Evolutionary conservation across 257 asterid genomes (phyloP), one percentile per base, ranked within the genome.

Genomic region (Mitragyna speciosa): DNA sequence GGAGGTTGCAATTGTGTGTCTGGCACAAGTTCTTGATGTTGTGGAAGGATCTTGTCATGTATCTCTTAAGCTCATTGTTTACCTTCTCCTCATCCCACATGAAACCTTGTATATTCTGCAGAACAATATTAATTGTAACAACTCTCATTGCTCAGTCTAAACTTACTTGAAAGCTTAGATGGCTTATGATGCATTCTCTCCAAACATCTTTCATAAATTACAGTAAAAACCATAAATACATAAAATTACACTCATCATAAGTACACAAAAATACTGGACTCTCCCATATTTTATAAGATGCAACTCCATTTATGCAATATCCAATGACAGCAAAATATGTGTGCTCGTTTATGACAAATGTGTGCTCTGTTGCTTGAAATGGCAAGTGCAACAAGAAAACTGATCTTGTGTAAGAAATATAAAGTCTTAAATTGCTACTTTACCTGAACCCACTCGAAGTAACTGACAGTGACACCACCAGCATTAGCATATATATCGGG

Each of bases 371-470:
- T 19, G 39, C 54, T 75, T 56, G 17, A 52, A 20, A 74, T 56
- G 56, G 7, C 14, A 54, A n/a, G 47, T 52, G 52, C 36, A 12
- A 77, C 75, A 67, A 30, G 10, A 54, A 17, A 9, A 20, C 31
- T 7, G 59, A 33, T 6, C 12, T 58, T n/a, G 54, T 0, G 47
- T 17, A 67, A 76, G 28, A 76, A 41, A 59, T 12, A 22, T n/a
- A 61, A 47, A 31, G 16, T 61, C 45, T 59, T 26, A 61, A 15
- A 59, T 28, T 75, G 43, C 43, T 8, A 61, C 19, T 8, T 56
- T 88, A 94, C 97, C 98, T 94, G 98, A 79, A 94, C 98, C 97
- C 98, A 94, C 85, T 92, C 98, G 47, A 94, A 94, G 76, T 94
- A 94, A 81, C 98, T 94, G 73, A 92, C 98, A 11, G 97, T 94